A percentile compares a stretch with the other conserved stretches of the same genome.
These are phyloP conservation scores for Pseudogymnoascus pannorum DNA, from an alignment of 2,329 filamentous ascomycete genomes.

Conservation along the genomic window DNA sequence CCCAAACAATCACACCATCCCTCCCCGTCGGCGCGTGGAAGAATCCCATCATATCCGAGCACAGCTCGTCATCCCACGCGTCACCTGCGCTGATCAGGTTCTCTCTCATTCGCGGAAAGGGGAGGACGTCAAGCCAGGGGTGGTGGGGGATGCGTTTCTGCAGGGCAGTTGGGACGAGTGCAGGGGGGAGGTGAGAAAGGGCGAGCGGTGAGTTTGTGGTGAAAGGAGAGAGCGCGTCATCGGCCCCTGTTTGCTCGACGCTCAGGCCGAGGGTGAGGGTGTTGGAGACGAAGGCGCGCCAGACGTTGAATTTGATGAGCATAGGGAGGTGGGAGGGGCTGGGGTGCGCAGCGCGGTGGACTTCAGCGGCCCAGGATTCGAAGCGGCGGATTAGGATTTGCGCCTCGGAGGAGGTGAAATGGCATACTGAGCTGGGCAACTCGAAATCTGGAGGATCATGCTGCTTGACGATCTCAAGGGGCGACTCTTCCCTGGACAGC, in stretches of 20 bases:
- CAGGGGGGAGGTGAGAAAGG: slow-evolving; percentile 11
- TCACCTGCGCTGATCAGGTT: slow-evolving; percentile 18
- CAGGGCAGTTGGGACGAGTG: slow-evolving; percentile 26
- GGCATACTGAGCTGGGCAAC: not conserved
- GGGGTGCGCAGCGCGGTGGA: slow-evolving; percentile 16
- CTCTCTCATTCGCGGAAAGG: slow-evolving; percentile 28
- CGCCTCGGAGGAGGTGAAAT: not conserved
- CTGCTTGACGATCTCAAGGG: not conserved
- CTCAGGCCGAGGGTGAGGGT: slow-evolving; percentile 22
- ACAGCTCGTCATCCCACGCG: slow-evolving; percentile 19
- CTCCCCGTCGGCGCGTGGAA: slow-evolving; percentile 9
- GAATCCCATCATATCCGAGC: slow-evolving; percentile 17
- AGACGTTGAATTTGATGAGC: slow-evolving; percentile 33
- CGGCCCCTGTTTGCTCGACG: not conserved
- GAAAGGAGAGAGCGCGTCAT: not conserved
- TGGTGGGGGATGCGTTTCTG: slow-evolving; percentile 28
- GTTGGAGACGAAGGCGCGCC: slow-evolving; percentile 31
- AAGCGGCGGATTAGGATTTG: not conserved
- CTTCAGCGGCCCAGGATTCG: not conserved
- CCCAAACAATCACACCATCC: slow-evolving; percentile 25
- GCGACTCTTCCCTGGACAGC: not conserved
- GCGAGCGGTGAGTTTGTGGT: not conserved
- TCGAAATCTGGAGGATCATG: not conserved
- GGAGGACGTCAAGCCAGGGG: slow-evolving; percentile 33
- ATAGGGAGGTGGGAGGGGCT: slow-evolving; percentile 29